Percentiles rank a stretch among this genome's conserved stretches.
phyloP scores from a whole-genome alignment of 1,284 basidiomycete species.

The Ceratobasidium sp. region DNA sequence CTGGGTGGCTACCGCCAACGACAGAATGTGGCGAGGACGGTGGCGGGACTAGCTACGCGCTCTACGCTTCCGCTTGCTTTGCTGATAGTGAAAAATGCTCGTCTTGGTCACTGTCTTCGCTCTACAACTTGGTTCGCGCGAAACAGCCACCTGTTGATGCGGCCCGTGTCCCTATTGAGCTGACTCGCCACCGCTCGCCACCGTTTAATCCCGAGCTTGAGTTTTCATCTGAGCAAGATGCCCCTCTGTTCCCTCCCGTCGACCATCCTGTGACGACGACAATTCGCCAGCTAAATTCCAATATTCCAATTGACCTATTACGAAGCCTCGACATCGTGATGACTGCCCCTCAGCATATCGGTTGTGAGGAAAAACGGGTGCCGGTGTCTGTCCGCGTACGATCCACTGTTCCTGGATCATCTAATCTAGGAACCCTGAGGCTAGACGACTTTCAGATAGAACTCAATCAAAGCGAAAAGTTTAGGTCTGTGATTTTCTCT shows the following conservation, averaged over 20 bases:
- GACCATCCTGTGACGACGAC: constrained; percentile 41
- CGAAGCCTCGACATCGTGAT: constrained; percentile 70
- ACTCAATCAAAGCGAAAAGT: constrained; percentile 69
- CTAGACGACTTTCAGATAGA: constrained; percentile 65
- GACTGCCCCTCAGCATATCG: constrained; percentile 66
- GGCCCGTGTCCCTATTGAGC: constrained; percentile 40
- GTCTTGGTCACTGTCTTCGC: constrained; percentile 26
- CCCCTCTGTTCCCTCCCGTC: constrained; percentile 39
- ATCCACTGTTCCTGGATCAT: constrained; percentile 49
- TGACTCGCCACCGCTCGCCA: constrained; percentile 44
- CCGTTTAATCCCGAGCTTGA: constrained; percentile 29
- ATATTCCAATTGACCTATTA: constrained; percentile 64
- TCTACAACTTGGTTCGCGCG: constrained; percentile 39
- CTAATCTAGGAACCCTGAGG: constrained; percentile 54
- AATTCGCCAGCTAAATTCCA: not conserved
- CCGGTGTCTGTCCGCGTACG: constrained; percentile 69
- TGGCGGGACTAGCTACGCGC: constrained; percentile 63
- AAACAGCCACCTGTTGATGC: constrained; percentile 38
- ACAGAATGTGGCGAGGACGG: constrained; percentile 59
- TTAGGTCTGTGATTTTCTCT: constrained; percentile 61
- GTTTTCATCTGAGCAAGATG: constrained; percentile 32
- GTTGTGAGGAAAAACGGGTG: constrained; percentile 60
- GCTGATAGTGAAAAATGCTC: constrained; percentile 51
- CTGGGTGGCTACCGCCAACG: constrained; percentile 79
- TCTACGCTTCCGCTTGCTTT: constrained; percentile 73